Conservation (phyloP, 495 filamentous ascomycete genomes). For the Cladorrhinum samala region DNA sequence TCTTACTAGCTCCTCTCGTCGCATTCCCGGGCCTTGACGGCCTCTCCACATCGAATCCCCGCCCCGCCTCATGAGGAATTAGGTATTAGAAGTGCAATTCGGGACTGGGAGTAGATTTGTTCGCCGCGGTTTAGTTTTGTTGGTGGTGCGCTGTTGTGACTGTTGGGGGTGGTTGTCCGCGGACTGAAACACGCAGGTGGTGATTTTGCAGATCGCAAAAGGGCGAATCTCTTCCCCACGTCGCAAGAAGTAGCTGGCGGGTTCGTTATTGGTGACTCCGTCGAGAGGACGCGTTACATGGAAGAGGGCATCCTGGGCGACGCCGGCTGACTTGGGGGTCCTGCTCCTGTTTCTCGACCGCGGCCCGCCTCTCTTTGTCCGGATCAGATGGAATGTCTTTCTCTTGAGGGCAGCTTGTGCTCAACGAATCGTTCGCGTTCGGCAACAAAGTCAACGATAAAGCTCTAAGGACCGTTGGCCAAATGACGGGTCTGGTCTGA, state of each 20-base stretch:
- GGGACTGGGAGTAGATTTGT: neutral
- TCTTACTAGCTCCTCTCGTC: neutral
- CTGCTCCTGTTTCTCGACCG: conserved; percentile 1
- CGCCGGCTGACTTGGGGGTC: too few species aligned
- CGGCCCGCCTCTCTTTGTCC: conserved; percentile 2
- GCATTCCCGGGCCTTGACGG: neutral
- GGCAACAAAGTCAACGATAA: conserved; percentile 19
- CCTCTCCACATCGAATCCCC: conserved; percentile 10
- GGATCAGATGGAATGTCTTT: conserved; percentile 15
- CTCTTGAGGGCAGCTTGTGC: conserved; percentile 22
- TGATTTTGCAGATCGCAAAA: too few species aligned
- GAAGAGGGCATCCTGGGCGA: too few species aligned
- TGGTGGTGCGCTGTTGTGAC: too few species aligned
- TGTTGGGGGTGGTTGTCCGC: too few species aligned
- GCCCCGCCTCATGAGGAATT: neutral
- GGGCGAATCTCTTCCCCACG: too few species aligned
- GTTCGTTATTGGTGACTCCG: too few species aligned
- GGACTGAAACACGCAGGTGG: too few species aligned
- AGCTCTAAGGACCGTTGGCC: conserved; percentile 30
- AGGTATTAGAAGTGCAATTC: too few species aligned
- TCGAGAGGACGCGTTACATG: too few species aligned
- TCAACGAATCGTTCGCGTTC: neutral
- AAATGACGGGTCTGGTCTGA: conserved; percentile 28
- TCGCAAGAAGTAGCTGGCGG: too few species aligned
- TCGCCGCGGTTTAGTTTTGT: too few species aligned